Conservation (phyloP, 2,329 filamentous ascomycete genomes). For the Cercospora sp. region DNA sequence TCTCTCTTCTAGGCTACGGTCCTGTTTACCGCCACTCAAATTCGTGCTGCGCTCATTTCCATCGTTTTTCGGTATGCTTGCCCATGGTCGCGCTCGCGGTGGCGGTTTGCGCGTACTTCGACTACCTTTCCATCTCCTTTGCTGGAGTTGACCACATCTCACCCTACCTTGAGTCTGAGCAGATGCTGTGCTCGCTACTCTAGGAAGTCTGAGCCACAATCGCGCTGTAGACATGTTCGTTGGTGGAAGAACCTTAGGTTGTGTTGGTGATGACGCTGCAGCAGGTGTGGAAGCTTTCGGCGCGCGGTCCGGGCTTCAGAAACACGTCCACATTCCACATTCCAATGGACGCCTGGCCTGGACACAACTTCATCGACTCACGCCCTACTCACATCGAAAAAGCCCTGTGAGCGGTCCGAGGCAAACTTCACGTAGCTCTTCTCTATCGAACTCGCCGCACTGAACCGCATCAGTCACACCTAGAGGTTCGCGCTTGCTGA, state of each 20-base stretch:
- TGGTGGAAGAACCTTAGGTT: not conserved
- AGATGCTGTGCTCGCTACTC: constrained; percentile 1
- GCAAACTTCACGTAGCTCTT: not conserved
- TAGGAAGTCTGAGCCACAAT: constrained; percentile 24
- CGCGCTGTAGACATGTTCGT: constrained; percentile 24
- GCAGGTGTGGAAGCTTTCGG: constrained; percentile 2
- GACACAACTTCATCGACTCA: not conserved
- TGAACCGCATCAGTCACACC: not conserved
- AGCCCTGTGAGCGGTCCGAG: not conserved
- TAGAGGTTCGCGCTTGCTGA: not conserved
- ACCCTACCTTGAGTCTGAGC: not conserved
- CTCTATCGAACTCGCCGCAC: not conserved
- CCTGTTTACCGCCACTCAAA: not conserved
- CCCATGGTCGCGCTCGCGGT: constrained; percentile 25
- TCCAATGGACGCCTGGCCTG: not conserved
- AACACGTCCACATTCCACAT: not conserved
- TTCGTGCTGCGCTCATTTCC: not conserved
- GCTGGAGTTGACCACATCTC: constrained; percentile 10
- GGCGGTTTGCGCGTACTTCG: constrained; percentile 19
- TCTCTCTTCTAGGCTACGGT: not conserved
- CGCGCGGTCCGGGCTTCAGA: not conserved
- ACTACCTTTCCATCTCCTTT: constrained; percentile 23
- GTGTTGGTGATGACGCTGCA: not conserved
- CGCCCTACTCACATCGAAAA: not conserved
- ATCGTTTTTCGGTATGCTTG: constrained; percentile 12